Base-by-base conservation (phyloP, 345 rosid species). In the Sisymbrium irio region DNA sequence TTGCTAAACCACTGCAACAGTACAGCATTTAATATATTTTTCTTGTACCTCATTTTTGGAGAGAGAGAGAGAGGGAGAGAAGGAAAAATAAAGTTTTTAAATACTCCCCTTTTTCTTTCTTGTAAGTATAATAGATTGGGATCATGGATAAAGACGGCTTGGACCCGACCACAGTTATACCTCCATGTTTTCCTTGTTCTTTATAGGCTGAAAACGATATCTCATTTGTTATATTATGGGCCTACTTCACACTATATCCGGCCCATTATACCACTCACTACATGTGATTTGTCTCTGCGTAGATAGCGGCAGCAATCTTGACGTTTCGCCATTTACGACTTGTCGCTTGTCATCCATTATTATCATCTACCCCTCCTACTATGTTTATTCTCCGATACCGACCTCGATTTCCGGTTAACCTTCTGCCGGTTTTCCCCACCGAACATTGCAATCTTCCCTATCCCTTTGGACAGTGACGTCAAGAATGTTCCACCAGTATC, bases 401-500 rank as follows among this genome's bases (percentile, higher is more conserved):
- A 77, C 49, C 84, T 72, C 14, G 86, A 30, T 65, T 87, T 92
- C 57, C 89, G 81, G 59, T 74, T 60, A 25, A 85, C 69, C 73
- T 85, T 85, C 30, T 81, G 86, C 20, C 84, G 82, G 61, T 85
- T 85, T 1, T 84, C 86, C 32, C 85, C 87, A 18, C 83, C 84
- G 33, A 89, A 87, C n/a, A 85, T 90, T 14, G 82, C 82, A 0
- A 89, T 84, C 72, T 80, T 85, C 60, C 95, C 91, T 3, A 92
- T 81, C 54, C 97, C 98, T 84, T 81, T 89, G 0, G 98, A 89
- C 19, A 93, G 67, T 1, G 96, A 87, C 35, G 87, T 86, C 2
- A 90, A 78, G 72, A 93, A 76, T 0, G 91, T 89, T 67, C 81
- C 88, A 8, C 94, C 89, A 46, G 81, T 75, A 18, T 60, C 84